These are phyloP conservation scores for Linum lewisii DNA, from an alignment of 345 rosid species.

Conservation along the genomic window DNA sequence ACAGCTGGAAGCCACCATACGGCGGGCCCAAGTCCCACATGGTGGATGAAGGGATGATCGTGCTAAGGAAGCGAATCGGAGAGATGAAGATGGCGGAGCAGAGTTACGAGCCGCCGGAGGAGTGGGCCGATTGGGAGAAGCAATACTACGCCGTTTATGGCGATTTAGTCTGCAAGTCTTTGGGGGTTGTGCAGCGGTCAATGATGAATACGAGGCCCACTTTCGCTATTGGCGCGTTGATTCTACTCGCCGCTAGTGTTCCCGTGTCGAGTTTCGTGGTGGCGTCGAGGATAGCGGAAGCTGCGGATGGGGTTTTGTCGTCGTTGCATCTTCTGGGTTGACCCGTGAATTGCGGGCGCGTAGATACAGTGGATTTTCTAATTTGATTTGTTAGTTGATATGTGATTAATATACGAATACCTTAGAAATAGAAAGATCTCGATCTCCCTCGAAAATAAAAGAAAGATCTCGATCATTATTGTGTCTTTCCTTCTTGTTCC, in stretches of 20 bases:
- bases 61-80: slow-evolving; percentile 44
- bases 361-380: no score
- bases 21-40: background rate
- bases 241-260: slow-evolving; percentile 6
- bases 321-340: slow-evolving; percentile 9
- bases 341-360: background rate
- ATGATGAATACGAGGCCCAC: slow-evolving; percentile 57
- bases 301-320: slow-evolving; percentile 5
- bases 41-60: slow-evolving; percentile 58
- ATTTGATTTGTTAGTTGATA: no score
- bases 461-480: no score
- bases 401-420: no score
- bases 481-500: no score
- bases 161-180: slow-evolving; percentile 34
- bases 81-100: slow-evolving; percentile 58
- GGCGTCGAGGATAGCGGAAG: background rate
- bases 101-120: slow-evolving; percentile 51
- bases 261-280: slow-evolving; percentile 9
- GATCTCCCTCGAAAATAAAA: no score
- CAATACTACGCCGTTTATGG: slow-evolving; percentile 37
- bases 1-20: no score
- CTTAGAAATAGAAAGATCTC: no score
- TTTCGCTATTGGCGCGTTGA: slow-evolving; percentile 28
- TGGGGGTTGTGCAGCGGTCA: slow-evolving; percentile 40
- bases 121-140: slow-evolving; percentile 77